Conservation (phyloP, 192 early-diverging fungal genomes). For the Gorgonomyces haynaldii region DNA sequence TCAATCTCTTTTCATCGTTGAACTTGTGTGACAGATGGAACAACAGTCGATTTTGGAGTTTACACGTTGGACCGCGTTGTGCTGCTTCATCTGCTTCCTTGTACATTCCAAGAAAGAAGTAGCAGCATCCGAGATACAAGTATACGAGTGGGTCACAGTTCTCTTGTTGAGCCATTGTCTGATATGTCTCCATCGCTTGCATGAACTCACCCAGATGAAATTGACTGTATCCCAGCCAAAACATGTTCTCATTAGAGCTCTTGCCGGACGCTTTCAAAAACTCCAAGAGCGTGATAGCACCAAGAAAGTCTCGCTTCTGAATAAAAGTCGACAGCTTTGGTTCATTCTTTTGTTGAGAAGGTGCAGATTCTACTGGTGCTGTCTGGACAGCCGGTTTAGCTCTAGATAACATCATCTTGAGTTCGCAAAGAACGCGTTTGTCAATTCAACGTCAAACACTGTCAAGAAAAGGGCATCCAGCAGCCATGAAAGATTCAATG, state of each 20-base stretch:
- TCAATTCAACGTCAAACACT: no score
- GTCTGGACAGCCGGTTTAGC: conserved; percentile 37
- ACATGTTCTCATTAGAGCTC: conserved; percentile 21
- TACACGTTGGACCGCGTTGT: conserved; percentile 48
- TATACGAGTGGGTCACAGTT: conserved; percentile 35
- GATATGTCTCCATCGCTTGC: conserved; percentile 46
- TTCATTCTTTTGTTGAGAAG: conserved; percentile 30
- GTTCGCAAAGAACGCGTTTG: not conserved
- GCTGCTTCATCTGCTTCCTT: conserved; percentile 48
- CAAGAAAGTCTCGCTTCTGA: conserved; percentile 37
- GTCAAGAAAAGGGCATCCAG: no score
- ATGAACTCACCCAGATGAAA: conserved; percentile 47
- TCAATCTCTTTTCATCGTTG: conserved; percentile 53
- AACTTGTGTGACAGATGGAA: conserved; percentile 55
- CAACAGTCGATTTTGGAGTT: conserved; percentile 48
- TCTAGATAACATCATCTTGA: conserved; percentile 43
- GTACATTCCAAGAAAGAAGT: conserved; percentile 52
- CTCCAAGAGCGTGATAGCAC: conserved; percentile 49
- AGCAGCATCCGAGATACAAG: conserved; percentile 45
- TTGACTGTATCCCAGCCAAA: conserved; percentile 39
- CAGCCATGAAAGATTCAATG: not conserved
- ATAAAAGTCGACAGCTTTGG: conserved; percentile 46
- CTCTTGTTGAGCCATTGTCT: conserved; percentile 21
- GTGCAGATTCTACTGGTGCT: conserved; percentile 1
- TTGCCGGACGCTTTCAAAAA: conserved; percentile 39